These are phyloP conservation scores for Zygnema cylindricum DNA, from an alignment of 139 green algal species.

Conservation along the genomic window DNA sequence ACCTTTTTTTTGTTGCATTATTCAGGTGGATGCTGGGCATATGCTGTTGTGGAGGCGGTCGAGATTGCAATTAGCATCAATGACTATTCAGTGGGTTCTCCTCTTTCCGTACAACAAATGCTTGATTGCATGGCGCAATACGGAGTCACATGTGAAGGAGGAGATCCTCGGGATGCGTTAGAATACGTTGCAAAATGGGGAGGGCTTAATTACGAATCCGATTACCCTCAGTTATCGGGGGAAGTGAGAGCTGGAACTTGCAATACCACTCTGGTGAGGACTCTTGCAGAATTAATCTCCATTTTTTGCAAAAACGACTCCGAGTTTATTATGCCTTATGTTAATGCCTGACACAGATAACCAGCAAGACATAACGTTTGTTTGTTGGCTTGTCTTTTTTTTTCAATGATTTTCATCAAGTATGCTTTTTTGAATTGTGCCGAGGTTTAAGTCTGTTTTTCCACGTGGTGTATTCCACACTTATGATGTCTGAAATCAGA, in stretches of 20 bases:
- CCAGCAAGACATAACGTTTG: no score
- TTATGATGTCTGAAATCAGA: no score
- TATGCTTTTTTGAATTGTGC: no score
- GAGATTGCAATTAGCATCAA: not conserved
- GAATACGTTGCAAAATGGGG: not conserved
- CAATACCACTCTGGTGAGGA: constrained; percentile 14
- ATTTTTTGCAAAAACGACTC: no score
- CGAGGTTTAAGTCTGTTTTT: no score
- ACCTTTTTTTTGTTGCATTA: not conserved
- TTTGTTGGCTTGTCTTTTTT: no score
- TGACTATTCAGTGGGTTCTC: not conserved
- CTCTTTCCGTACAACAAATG: not conserved
- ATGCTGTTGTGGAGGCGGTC: not conserved
- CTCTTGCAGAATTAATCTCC: no score
- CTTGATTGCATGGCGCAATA: not conserved
- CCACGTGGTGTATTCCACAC: no score
- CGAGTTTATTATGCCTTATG: no score
- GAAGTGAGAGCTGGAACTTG: not conserved
- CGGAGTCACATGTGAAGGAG: not conserved
- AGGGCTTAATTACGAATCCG: not conserved
- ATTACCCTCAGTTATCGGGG: constrained; percentile 7
- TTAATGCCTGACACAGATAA: no score
- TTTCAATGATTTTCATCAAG: no score
- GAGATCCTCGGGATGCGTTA: not conserved
- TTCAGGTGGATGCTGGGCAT: constrained; percentile 11